Base-by-base conservation (phyloP, 352 stramenopile species). In the Phytopythium boreale region DNA sequence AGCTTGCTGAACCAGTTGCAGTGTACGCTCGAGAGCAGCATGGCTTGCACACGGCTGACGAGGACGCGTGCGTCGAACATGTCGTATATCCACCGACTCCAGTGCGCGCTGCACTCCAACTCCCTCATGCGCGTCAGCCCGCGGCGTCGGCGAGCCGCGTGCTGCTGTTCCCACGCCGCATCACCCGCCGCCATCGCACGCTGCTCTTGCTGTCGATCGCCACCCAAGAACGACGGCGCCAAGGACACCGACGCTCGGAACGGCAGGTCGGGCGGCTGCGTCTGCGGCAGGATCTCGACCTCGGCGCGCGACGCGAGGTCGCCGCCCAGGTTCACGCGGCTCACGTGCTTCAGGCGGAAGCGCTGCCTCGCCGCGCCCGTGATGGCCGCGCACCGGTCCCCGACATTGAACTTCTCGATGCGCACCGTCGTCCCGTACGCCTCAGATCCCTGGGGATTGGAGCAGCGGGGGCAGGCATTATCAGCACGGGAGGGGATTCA, bases 381-480 rank as follows among this genome's bases (percentile, higher is more conserved):
- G 64, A 93, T 67, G 1, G 76, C 69, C 9, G 72, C 79, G 27
- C 66, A 70, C 34, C 74, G 63, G 15, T 76, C 70, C 5, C 71
- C 64, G 41, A 91, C 59, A 51, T 71, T 79, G 53, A 89, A 84
- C 31, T 79, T 76, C 59, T 93, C 83, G 14, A 93, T 75, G 31
- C 78, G 85, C 46, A 93, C 81, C 4, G 85, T 93, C 19, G 75
- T 84, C 7, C 85, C 85, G 64, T 82, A 90, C 34, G 76, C 69
- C 1, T 69, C 58, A 10, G 77, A 70, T 0, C 71, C 66, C 71
- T 87, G 47, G 31, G 14, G 36, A 62, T 2, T n/a, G n/a, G n/a
- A n/a, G n/a, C n/a, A n/a, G 2, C 53, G 27, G 43, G 1, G 7
- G 8, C 24, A 20, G 19, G 27, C 1, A 31, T 36, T 26, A n/a